Conservation (phyloP, 169 alveolate species). For the Nephromyces sp. region DNA sequence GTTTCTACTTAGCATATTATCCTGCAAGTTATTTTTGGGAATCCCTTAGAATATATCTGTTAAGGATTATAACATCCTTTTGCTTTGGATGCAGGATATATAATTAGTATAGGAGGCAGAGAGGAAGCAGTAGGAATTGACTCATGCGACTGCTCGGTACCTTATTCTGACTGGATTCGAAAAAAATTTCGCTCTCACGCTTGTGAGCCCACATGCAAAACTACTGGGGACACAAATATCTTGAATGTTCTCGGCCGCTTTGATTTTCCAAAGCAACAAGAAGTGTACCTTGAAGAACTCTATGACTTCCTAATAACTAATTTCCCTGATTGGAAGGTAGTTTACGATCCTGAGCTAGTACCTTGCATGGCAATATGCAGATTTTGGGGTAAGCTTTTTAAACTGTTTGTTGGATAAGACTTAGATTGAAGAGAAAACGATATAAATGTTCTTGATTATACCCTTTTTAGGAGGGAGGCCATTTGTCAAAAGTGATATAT, state of each 20-base stretch:
- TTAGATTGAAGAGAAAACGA: too few species aligned
- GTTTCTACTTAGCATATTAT: too few species aligned
- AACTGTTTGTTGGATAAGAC: too few species aligned
- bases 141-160: neutral
- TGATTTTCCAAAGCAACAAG: neutral
- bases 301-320: neutral
- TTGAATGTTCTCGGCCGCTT: neutral
- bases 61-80: too few species aligned
- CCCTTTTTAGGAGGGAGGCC: too few species aligned
- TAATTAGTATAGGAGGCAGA: neutral
- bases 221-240: constrained; percentile 8
- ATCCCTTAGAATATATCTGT: too few species aligned
- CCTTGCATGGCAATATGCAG: constrained; percentile 4
- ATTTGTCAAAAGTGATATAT: too few species aligned
- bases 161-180: constrained; percentile 15
- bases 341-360: constrained; percentile 16
- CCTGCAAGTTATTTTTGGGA: too few species aligned
- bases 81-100: neutral
- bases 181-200: constrained; percentile 12
- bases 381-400: too few species aligned
- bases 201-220: constrained; percentile 12
- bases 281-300: constrained; percentile 7
- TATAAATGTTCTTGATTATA: too few species aligned
- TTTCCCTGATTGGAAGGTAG: constrained; percentile 15
- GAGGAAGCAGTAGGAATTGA: neutral